Base-by-base conservation (phyloP, 768 basidiomycete genomes). In the Suillus decipiens region DNA sequence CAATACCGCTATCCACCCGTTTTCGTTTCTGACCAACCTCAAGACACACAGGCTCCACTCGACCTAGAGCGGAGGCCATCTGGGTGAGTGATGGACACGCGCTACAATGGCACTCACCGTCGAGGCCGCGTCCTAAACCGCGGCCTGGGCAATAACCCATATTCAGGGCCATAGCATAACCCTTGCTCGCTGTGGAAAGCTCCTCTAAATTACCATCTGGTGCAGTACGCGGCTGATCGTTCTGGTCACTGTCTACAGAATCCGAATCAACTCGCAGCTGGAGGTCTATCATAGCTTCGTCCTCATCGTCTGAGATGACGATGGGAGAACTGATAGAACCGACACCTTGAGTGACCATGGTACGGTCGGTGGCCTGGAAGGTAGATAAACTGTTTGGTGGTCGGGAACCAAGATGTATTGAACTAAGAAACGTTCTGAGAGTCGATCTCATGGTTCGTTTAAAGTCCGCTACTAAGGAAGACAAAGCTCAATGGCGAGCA, bases 281-380 rank as follows among this genome's bases (percentile, higher is more conserved):
- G 17, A 37, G 50, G 39, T 66, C 64, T 33, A 66, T 64, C 47
- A 68, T 47, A 54, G 68, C 66, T 34, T 69, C 65, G 14, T 66
- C 61, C 51, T 72, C 72, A 54, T 74, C 73, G 33, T 74, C 72
- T 12, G 71, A 71, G 19, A 74, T 70, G 54, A 70, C 63, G 56
- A 73, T 74, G 42, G 73, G 73, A 51, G 72, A 73, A 34, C 61
- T 68, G 64, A 64, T 64, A 1, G 73, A 73, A 39, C 73, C 73
- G 53, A 61, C 62, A 60, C 57, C 64, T n/a, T 61, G 61, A 61
- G 62, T 45, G 10, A 60, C 63, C 58, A 63, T 66, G 43, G 24
- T 45, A 31, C 31, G 7, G 45, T 48, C 63, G 28, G 61, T 48
- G 55, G 33, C 45, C 34, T 56, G 64, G 19, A 39, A 63, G 17